Evolutionary conservation across 768 basidiomycete species (phyloP), one percentile per base, ranked within the genome.

Genomic region (Coprinopsis cinerea): DNA sequence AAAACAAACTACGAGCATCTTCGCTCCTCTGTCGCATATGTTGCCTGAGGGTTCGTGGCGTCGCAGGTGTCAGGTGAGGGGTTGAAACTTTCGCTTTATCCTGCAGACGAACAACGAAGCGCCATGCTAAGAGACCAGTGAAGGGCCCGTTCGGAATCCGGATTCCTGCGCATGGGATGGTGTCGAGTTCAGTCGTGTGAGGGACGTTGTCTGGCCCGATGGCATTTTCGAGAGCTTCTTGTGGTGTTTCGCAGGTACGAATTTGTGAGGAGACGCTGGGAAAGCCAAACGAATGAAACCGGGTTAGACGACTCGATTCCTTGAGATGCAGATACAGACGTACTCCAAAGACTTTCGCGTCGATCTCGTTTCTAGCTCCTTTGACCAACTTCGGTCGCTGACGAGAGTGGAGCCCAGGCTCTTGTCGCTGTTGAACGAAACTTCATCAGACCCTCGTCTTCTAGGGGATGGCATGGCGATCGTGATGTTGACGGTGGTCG

Each of bases 161-260:
- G 18, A 67, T 55, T 30, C 65, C 65, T 10, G 65, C 63, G 39
- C 65, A 67, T 15, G 65, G 65, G 37, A 67, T 54, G 20, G 59
- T 52, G 28, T 63, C 64, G 10, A 67, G 63, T 49, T 67, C 65
- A 2, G 60, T 60, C 2, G 55, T 59, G 27, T 64, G 57, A 14
- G 53, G 55, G 39, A 52, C 36, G 43, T 62, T 63, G 44, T 67
- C 64, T 13, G 62, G 59, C 7, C 65, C 65, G 3, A 65, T 57
- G 18, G 55, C 61, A 28, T 37, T 24, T 20, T 58, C 53, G 30
- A 64, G 61, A 3, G 37, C 48, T 17, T 49, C 48, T 39, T 14
- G 37, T 7, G 37, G 37, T 14, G 13, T 34, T 34, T 34, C 30
- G 30, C n/a, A n/a, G n/a, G n/a, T n/a, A n/a, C n/a, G n/a, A n/a